Conservation (phyloP, 768 basidiomycete species). For the Rhodosporidiobolus sp. region DNA sequence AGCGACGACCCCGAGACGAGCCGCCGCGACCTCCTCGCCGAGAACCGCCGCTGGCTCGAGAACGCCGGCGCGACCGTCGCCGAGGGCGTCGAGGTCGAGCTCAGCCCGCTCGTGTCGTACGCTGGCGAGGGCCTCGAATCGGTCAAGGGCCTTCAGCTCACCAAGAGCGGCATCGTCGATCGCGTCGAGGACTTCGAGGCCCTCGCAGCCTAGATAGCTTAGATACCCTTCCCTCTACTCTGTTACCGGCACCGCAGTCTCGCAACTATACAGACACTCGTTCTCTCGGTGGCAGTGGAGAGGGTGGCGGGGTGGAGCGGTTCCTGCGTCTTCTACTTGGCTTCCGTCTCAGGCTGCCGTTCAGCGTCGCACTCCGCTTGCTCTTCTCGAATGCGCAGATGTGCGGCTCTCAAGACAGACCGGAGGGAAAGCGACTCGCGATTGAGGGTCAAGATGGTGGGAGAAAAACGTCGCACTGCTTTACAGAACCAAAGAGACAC, state of each 20-base stretch:
- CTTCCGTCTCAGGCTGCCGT: too few species aligned
- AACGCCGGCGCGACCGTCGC: constrained; percentile 63
- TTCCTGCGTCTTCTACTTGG: too few species aligned
- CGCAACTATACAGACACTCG: too few species aligned
- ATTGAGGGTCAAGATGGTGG: too few species aligned
- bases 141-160: constrained; percentile 72
- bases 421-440: too few species aligned
- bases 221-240: background rate
- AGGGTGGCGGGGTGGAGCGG: too few species aligned
- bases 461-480: too few species aligned
- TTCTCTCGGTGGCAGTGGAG: too few species aligned
- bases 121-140: constrained; percentile 84
- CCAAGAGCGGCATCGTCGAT: constrained; percentile 68
- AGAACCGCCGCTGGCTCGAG: constrained; percentile 81
- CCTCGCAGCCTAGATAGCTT: background rate
- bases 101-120: constrained; percentile 83
- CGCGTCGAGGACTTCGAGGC: constrained; percentile 61
- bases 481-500: too few species aligned
- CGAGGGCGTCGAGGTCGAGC: constrained; percentile 79
- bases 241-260: background rate
- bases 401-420: too few species aligned
- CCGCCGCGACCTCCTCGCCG: constrained; percentile 78
- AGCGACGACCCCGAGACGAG: constrained; percentile 88
- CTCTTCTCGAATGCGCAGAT: too few species aligned
- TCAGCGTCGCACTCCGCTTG: too few species aligned